Base-by-base conservation (phyloP, 768 basidiomycete genomes). In the Serendipita indica region DNA sequence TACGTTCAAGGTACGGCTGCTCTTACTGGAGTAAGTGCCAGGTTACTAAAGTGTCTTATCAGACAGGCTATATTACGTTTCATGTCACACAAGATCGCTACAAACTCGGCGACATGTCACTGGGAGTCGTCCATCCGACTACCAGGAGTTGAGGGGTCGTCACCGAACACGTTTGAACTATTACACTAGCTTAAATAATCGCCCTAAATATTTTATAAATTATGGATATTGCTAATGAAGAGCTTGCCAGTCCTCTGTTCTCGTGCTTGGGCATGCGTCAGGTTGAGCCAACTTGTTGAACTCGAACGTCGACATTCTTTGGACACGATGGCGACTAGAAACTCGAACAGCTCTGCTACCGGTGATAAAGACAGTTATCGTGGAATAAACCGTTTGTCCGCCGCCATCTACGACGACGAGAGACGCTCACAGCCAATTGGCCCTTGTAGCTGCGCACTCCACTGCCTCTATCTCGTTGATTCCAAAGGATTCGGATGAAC, bases 1-100 rank as follows among this genome's bases (percentile, higher is more conserved):
- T 18, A 54, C 49, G n/a, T 54, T 54, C 49, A 54, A 54, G 49
- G 49, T 54, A n/a, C n/a, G 41, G n/a, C n/a, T 43, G 18, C 18
- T 7, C 5, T 6, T 25, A 43, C n/a, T n/a, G 41, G 7, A 43
- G 37, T 39, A 39, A 18, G 16, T 10, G 35, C 35, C 35, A 37
- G 10, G n/a, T 10, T 10, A n/a, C 35, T 37, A 37, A 37, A 37
- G 35, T 10, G 10, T 27, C 7, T 54, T 27, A 16, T 28, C n/a
- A 54, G 49, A 33, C 22, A 22, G 49, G 49, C n/a, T 54, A 54
- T 30, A 33, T 54, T 27, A 54, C 49, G n/a, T 54, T 54, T 33
- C 49, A 54, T 33, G 32, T 54, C 10, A 22, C 49, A 7, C 49
- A 54, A 33, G 49, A 54, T 28, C 49, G 49, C n/a, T 54, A 54